Conservation (phyloP, 2,329 filamentous ascomycete genomes). For the Dothidotthia symphoricarpi region DNA sequence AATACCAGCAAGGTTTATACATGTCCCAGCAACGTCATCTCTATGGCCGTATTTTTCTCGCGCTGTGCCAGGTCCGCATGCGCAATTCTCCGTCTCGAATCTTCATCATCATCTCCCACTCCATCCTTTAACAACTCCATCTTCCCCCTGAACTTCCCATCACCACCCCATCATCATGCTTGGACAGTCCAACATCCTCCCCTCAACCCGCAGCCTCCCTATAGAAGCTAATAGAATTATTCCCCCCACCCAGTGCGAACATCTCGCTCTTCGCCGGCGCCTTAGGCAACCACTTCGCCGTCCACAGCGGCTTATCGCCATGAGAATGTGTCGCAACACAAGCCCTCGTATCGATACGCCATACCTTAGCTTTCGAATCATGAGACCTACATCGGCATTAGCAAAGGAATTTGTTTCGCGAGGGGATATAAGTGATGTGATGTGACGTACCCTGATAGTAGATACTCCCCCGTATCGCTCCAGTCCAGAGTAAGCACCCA, state of each 20-base stretch:
- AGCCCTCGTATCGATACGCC: slow-evolving; percentile 77
- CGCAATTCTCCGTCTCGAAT: too few relatives aligned
- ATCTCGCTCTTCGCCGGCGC: slow-evolving; percentile 38
- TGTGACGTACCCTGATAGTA: slow-evolving; percentile 68
- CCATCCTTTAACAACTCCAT: too few relatives aligned
- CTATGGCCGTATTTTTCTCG: too few relatives aligned
- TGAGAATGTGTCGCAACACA: slow-evolving; percentile 95
- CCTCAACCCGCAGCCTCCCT: slow-evolving; percentile 42
- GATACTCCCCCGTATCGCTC: slow-evolving; percentile 88
- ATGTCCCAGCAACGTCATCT: too few relatives aligned
- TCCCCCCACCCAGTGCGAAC: slow-evolving; percentile 43
- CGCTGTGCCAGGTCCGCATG: too few relatives aligned
- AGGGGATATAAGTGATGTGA: not conserved
- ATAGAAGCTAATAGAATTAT: slow-evolving; percentile 40
- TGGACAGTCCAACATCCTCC: too few relatives aligned
- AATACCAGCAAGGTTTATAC: too few relatives aligned
- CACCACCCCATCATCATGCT: too few relatives aligned
- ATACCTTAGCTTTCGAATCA: slow-evolving; percentile 94
- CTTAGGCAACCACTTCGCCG: slow-evolving; percentile 43
- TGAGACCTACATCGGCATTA: slow-evolving; percentile 56
- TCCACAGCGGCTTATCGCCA: slow-evolving; percentile 56
- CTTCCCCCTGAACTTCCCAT: too few relatives aligned
- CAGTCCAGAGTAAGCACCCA: slow-evolving; percentile 93
- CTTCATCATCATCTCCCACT: too few relatives aligned
- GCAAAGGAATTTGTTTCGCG: not conserved